Evolutionary conservation across 1,139 yeast genomes (phyloP).

Genomic region (Scheffersomyces lignicola): DNA sequence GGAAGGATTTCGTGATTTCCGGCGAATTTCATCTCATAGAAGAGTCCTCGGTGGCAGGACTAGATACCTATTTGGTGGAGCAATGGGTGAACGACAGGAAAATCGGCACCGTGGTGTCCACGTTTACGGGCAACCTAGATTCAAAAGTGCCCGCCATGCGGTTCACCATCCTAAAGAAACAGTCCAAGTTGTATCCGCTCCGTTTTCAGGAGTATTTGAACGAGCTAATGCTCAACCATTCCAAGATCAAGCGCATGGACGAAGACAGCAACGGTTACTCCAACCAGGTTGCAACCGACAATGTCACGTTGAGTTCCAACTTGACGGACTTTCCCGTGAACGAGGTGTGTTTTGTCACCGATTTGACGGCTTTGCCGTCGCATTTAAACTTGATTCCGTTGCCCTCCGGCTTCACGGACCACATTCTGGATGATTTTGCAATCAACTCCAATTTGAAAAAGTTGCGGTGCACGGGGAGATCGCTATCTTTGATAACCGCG

Average conservation of each 20-base stretch:
- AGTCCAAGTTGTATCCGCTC: slow-evolving; percentile 57
- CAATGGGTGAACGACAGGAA: slow-evolving; percentile 86
- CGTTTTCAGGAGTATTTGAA: slow-evolving; percentile 60
- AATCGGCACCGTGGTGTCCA: slow-evolving; percentile 66
- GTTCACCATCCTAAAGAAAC: slow-evolving; percentile 57
- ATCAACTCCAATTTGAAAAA: slow-evolving; percentile 77
- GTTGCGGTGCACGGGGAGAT: slow-evolving; percentile 82
- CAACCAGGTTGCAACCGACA: slow-evolving; percentile 2
- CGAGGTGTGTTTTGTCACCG: slow-evolving; percentile 70
- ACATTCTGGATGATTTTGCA: slow-evolving; percentile 56
- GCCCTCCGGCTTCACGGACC: slow-evolving; percentile 58
- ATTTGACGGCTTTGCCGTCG: slow-evolving; percentile 77
- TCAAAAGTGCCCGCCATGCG: slow-evolving; percentile 63
- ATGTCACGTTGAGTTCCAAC: not conserved
- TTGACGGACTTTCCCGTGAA: slow-evolving; percentile 12
- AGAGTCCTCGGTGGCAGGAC: slow-evolving; percentile 58
- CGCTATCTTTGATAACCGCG: slow-evolving; percentile 62
- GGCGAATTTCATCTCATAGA: slow-evolving; percentile 41
- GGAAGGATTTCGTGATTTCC: slow-evolving; percentile 37
- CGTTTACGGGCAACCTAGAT: slow-evolving; percentile 78
- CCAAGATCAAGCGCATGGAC: slow-evolving; percentile 43
- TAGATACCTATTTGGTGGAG: slow-evolving; percentile 87
- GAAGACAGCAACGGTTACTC: slow-evolving; percentile 8
- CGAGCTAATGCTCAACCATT: slow-evolving; percentile 62
- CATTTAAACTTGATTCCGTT: slow-evolving; percentile 69